Percentiles rank a stretch among this genome's conserved stretches.
These are phyloP conservation scores for Penicillium simplicissimum DNA, from an alignment of 495 filamentous ascomycete genomes.

Conservation along the genomic window DNA sequence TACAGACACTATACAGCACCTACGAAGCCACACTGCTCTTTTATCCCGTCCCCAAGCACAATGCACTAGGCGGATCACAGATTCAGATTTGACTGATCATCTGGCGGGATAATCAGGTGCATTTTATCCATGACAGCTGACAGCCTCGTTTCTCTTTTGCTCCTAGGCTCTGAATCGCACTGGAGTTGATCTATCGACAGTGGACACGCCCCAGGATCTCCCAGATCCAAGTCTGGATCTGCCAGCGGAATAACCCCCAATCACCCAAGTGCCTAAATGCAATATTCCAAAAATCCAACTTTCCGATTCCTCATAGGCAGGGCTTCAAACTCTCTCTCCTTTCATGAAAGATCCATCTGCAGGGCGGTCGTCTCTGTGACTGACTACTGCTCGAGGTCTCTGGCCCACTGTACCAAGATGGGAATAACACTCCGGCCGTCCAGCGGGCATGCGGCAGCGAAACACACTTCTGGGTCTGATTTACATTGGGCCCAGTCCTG, in stretches of 20 bases:
- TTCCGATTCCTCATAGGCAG: not conserved
- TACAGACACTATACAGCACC: not conserved
- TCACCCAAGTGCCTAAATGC: not conserved
- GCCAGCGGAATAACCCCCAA: too few relatives aligned
- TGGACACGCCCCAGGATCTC: not conserved
- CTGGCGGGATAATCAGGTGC: not conserved
- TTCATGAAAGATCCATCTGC: not conserved
- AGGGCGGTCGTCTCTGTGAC: constrained; percentile 1
- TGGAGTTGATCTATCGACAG: constrained; percentile 16
- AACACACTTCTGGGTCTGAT: constrained; percentile 2
- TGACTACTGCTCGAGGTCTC: not conserved
- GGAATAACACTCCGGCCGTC: constrained; percentile 8
- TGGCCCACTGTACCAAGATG: constrained; percentile 16
- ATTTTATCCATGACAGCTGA: constrained; percentile 19
- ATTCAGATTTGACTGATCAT: constrained; percentile 25
- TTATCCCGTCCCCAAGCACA: not conserved
- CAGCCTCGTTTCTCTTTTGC: not conserved
- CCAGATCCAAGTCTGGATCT: not conserved
- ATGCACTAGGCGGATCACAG: not conserved
- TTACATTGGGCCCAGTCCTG: constrained; percentile 2
- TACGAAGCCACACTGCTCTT: not conserved
- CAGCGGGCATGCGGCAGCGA: constrained; percentile 2
- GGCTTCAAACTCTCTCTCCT: not conserved
- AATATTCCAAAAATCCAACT: not conserved
- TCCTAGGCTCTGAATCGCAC: not conserved